These are phyloP conservation scores for Margaritispora aquatica DNA, from an alignment of 495 filamentous ascomycete species.

Conservation along the genomic window DNA sequence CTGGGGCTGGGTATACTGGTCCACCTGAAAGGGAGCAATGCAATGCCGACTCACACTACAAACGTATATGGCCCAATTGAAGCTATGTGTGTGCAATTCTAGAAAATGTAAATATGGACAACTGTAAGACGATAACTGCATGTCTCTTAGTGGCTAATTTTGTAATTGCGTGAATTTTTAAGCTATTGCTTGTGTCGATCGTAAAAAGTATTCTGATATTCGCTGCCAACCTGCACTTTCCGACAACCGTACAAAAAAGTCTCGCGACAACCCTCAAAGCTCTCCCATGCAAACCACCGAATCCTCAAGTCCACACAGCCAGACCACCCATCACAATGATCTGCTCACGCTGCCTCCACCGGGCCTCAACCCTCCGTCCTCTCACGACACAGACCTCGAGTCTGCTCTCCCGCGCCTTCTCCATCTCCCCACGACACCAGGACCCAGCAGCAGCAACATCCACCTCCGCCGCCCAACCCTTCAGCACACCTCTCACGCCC, in stretches of 20 bases:
- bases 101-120: slow-evolving; percentile 12
- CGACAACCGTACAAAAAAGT: slow-evolving; percentile 22
- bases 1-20: neutral
- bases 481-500: slow-evolving; percentile 43
- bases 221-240: neutral
- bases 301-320: neutral
- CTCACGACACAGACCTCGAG: slow-evolving; percentile 1
- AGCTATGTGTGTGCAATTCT: neutral
- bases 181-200: too few relatives aligned
- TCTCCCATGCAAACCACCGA: slow-evolving; percentile 4
- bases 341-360: slow-evolving; percentile 25
- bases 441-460: slow-evolving; percentile 33
- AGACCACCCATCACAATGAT: slow-evolving; percentile 21
- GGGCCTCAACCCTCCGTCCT: slow-evolving; percentile 5
- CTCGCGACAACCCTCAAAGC: slow-evolving; percentile 7
- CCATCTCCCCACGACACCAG: slow-evolving; percentile 1
- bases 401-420: neutral
- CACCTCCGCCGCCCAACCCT: slow-evolving; percentile 42
- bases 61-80: neutral
- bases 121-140: slow-evolving; percentile 3
- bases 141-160: too few relatives aligned
- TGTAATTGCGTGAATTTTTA: too few relatives aligned
- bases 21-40: neutral
- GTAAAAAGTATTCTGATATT: slow-evolving; percentile 11
- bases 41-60: neutral